Conservation (phyloP, 2,329 filamentous ascomycete species). For the Neofusicoccum sp. region DNA sequence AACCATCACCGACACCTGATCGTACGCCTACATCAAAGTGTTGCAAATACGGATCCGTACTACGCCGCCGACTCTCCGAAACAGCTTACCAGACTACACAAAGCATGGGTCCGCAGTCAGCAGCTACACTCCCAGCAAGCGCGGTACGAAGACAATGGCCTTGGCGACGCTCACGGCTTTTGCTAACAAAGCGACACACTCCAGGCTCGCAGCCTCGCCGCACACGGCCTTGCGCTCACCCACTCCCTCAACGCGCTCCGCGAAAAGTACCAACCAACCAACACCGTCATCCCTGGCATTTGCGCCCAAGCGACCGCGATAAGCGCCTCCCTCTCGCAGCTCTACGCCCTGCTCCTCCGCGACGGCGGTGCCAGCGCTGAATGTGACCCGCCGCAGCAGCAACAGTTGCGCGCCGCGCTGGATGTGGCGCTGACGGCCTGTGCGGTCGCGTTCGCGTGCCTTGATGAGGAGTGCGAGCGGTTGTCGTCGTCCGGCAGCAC, state of each 20-base stretch:
- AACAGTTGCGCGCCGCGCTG: slow-evolving; percentile 30
- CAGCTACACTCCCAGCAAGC: neutral
- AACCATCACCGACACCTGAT: no score
- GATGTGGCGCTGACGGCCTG: slow-evolving; percentile 33
- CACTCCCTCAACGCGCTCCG: slow-evolving; percentile 32
- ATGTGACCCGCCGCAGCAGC: slow-evolving; percentile 24
- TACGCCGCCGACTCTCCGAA: no score
- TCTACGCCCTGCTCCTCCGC: slow-evolving; percentile 30
- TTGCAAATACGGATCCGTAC: no score
- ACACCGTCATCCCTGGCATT: slow-evolving; percentile 30
- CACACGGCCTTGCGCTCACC: slow-evolving; percentile 30
- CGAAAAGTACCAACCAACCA: slow-evolving; percentile 29
- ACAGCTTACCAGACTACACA: neutral
- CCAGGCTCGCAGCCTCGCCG: slow-evolving; percentile 18
- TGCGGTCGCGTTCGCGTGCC: slow-evolving; percentile 30
- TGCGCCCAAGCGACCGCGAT: slow-evolving; percentile 34
- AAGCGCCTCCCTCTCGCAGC: slow-evolving; percentile 31
- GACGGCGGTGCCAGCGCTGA: slow-evolving; percentile 17
- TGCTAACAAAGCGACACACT: no score
- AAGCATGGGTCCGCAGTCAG: neutral
- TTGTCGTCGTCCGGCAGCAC: slow-evolving; percentile 25
- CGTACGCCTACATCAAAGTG: no score
- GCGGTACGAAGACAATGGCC: neutral
- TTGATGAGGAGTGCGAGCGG: slow-evolving; percentile 31
- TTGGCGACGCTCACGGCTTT: neutral